Evolutionary conservation across 805 yeast species (phyloP).

Genomic region (Candida michaelii): DNA sequence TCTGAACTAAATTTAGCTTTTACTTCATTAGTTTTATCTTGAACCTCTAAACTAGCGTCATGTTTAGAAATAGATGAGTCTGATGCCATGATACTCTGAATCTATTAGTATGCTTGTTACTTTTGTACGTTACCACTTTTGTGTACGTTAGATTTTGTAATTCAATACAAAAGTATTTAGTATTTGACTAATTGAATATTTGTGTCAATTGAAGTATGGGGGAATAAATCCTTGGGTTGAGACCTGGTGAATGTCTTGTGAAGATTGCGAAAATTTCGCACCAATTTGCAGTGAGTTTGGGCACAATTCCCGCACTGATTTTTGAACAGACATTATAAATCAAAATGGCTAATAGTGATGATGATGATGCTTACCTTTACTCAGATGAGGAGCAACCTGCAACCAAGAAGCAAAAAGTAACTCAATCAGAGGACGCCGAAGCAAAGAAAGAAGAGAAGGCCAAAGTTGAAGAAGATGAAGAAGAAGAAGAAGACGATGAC

Average conservation of each 20-base stretch:
- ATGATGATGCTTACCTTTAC: conserved; percentile 69
- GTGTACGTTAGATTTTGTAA: background rate
- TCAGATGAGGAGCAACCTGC: conserved; percentile 41
- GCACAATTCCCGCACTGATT: too few species aligned
- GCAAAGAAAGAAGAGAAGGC: conserved; percentile 14
- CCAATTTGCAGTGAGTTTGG: background rate
- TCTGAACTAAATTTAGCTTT: conserved; percentile 28
- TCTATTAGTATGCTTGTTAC: too few species aligned
- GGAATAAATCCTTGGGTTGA: background rate
- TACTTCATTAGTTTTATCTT: conserved; percentile 17
- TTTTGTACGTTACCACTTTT: too few species aligned
- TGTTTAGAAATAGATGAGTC: background rate
- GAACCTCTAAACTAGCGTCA: background rate
- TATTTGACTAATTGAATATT: background rate
- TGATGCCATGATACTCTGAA: too few species aligned
- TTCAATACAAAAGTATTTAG: too few species aligned
- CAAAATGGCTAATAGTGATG: conserved; percentile 26
- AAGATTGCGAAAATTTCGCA: conserved; percentile 9
- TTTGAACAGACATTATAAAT: too few species aligned
- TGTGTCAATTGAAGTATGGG: background rate
- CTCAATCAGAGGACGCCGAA: conserved; percentile 12
- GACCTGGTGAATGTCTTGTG: conserved; percentile 1
- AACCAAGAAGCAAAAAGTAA: conserved; percentile 18
- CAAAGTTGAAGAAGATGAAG: conserved; percentile 37
- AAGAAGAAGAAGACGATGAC: conserved; percentile 41